Base-by-base conservation (phyloP, 352 stramenopile species). In the Phytophthora kernoviae region DNA sequence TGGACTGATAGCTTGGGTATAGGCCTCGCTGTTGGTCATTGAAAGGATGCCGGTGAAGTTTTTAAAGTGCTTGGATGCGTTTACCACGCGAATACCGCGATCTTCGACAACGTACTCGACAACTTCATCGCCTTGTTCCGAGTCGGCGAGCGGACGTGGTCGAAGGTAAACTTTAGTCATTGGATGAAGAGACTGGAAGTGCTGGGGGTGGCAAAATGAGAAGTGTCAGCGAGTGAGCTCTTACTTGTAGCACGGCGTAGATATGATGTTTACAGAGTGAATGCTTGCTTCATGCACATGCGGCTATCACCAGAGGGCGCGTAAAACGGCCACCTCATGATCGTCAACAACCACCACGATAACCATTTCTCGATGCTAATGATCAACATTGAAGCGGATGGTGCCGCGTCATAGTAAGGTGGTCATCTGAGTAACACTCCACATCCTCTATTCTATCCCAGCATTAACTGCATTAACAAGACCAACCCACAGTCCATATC, bases 91-190 rank as follows among this genome's bases (percentile, higher is more conserved):
- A 0, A 65, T 10, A 9, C 20, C 26, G 24, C 17, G 34, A 10
- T 58, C 41, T 0, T 65, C 52, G 18, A 55, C 51, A 0, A 15
- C 11, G 58, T 76, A 81, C 33, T 41, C 41, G 26, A 71, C 57
- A 11, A 50, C 7, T 42, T 60, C 37, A 26, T 71, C 68, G 12
- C 43, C 60, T 45, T 68, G 5, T 15, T 81, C 65, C 1, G 65
- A 68, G 1, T 14, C 41, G n/a, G 65, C 65, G 12, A 76, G 55
- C 1, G 72, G 72, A 37, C 72, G 72, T 4, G 71, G 71, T 42
- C 70, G 70, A 3, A 79, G 47, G 27, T 65, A 79, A 47, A 79
- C 70, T 21, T 77, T 72, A 52, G 63, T 69, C 70, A 79, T 79
- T 17, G 14, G 15, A 40, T 40, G 33, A 5, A 30, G n/a, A n/a